Percentiles rank a stretch among this genome's conserved stretches.
These are phyloP conservation scores for Dendrocalamus sinicus DNA, from an alignment of 176 grass and related monocot genomes.

Conservation along the genomic window DNA sequence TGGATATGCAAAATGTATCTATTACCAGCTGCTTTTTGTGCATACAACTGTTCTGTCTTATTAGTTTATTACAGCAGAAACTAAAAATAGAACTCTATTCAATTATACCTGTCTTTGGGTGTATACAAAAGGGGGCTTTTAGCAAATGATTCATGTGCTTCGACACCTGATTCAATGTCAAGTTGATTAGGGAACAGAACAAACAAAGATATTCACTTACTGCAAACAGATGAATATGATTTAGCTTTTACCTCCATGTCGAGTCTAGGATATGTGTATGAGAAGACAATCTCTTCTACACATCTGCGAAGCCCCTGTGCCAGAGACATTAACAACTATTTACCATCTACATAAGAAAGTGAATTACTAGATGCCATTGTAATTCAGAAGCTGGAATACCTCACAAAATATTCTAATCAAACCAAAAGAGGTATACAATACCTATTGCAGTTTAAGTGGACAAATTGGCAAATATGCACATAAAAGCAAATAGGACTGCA, in stretches of 20 bases:
- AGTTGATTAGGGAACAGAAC: conserved; percentile 15
- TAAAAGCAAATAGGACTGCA: neutral
- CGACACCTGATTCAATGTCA: conserved; percentile 64
- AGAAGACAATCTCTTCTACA: conserved; percentile 93
- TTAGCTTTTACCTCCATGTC: conserved; percentile 81
- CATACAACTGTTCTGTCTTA: neutral
- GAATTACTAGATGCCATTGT: conserved; percentile 14
- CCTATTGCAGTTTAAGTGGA: neutral
- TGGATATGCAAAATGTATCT: neutral
- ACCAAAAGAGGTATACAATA: neutral
- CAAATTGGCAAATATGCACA: neutral
- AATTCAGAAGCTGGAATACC: conserved; percentile 15
- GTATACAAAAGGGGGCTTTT: conserved; percentile 93
- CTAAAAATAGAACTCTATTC: neutral
- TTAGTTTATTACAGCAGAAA: neutral
- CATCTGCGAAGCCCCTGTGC: conserved; percentile 68
- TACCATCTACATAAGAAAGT: neutral
- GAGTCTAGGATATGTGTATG: conserved; percentile 96
- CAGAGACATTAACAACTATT: conserved; percentile 48
- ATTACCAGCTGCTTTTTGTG: neutral
- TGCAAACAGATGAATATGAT: conserved; percentile 37
- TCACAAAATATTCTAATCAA: neutral
- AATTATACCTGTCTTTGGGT: conserved; percentile 85
- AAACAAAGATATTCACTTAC: neutral
- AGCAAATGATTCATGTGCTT: conserved; percentile 99